Base-by-base conservation (phyloP, 805 yeast genomes). In the Suhomyces faveliae region DNA sequence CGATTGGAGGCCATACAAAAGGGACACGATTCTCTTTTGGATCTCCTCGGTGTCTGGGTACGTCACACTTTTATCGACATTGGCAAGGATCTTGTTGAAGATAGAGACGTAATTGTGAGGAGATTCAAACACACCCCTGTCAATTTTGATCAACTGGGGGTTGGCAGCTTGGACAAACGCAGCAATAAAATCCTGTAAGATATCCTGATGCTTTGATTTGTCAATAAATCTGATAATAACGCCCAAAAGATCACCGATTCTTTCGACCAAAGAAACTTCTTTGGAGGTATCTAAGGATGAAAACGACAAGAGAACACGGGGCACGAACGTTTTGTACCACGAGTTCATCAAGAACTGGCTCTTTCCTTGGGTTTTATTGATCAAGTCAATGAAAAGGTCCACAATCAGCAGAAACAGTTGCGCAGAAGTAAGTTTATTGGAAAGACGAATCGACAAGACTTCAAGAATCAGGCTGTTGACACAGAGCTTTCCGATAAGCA, bases 41-140 rank as follows among this genome's bases (percentile, higher is more conserved):
- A 53, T 43, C 4, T 40, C 49, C n/a, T 25, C 35, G 3, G 42
- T 33, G 4, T 50, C 46, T 1, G 42, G 44, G 7, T 46, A 15
- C 6, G 27, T 43, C 1, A 56, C 58, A 0, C 68, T 47, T 52
- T 76, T 80, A 55, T 82, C 86, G 13, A 84, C 58, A 15, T 77
- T 79, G 3, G 84, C 73, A 8, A 84, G 43, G 1, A 83, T 56
- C 51, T 78, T 80, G 30, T 68, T 69, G 51, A 51, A 42, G 51
- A 57, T 10, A 1, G 72, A 63, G 17, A 80, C 66, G 13, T 71
- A 58, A 13, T 69, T 63, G 6, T 62, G 57, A 4, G 76, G 66
- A 0, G 29, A 33, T 1, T 54, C 55, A 2, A 66, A 42, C 1
- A 74, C 45, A 20, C 60, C 53, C 3, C 58, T 19, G 17, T 40